Conservation (phyloP, 2,329 filamentous ascomycete species). For the Immersiporthe knoxdaviesiana region DNA sequence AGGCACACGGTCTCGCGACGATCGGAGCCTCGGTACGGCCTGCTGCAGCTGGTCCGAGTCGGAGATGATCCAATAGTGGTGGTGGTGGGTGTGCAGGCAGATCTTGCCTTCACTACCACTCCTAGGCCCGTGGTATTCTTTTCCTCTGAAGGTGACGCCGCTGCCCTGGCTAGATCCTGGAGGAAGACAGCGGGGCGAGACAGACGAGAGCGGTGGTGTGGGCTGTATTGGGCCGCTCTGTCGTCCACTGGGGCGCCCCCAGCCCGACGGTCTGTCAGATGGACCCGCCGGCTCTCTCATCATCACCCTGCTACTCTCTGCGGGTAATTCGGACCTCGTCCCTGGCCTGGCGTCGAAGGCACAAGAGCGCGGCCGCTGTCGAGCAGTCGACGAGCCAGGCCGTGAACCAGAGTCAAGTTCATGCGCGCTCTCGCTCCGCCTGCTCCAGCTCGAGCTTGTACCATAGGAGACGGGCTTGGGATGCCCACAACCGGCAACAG, state of each 20-base stretch:
- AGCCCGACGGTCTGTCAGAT: neutral
- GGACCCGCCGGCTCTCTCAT: neutral
- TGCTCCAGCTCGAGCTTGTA: neutral
- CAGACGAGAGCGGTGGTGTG: neutral
- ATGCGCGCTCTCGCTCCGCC: neutral
- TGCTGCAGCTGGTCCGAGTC: conserved; percentile 18
- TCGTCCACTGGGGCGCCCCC: neutral
- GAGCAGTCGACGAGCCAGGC: neutral
- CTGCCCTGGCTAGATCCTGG: neutral
- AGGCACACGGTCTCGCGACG: conserved; percentile 19
- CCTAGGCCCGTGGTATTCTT: conserved; percentile 1
- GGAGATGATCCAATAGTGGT: conserved; percentile 58
- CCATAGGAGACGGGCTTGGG: neutral
- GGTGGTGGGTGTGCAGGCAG: conserved; percentile 63
- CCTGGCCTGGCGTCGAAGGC: conserved; percentile 11
- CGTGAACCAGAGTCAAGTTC: neutral
- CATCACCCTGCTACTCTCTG: neutral
- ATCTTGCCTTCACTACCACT: conserved; percentile 31
- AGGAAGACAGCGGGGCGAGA: too few relatives aligned
- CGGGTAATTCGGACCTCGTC: conserved; percentile 9
- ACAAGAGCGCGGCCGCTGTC: conserved; percentile 7
- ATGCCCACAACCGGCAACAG: conserved; percentile 1
- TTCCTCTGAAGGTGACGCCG: neutral
- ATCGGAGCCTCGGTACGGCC: conserved; percentile 16
- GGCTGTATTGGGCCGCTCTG: neutral